Conservation (phyloP, 257 asterid species). For the Vinca minor region DNA sequence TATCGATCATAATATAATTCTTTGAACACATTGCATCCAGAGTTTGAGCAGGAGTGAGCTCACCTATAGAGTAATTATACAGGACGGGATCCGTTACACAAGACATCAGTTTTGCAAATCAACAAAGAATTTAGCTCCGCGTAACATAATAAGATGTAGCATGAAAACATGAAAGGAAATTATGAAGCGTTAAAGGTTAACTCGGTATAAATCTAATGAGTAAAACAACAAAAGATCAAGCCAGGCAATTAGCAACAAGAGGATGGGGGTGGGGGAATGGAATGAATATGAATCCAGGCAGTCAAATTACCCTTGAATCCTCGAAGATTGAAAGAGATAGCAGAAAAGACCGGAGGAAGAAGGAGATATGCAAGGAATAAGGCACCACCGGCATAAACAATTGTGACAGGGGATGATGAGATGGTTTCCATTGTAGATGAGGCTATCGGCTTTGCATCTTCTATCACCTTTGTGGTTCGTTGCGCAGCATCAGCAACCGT, state of each 20-base stretch:
- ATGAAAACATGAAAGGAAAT: background rate
- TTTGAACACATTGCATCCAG: conserved; percentile 70
- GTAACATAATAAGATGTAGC: background rate
- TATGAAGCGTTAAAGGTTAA: background rate
- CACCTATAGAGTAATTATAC: conserved; percentile 41
- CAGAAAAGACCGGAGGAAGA: conserved; percentile 75
- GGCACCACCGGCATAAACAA: conserved; percentile 68
- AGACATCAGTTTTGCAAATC: background rate
- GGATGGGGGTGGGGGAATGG: background rate
- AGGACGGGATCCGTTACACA: conserved; percentile 9
- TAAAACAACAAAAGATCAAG: background rate
- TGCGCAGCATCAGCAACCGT: conserved; percentile 80
- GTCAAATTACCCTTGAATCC: conserved; percentile 63
- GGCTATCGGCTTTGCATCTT: conserved; percentile 74
- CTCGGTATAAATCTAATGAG: background rate
- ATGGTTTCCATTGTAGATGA: conserved; percentile 68
- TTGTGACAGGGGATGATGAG: conserved; percentile 58
- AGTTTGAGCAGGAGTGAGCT: conserved; percentile 75
- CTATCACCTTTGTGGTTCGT: conserved; percentile 71
- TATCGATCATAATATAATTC: conserved; percentile 76
- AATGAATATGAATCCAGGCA: background rate
- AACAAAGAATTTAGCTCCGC: background rate
- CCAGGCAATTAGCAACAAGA: background rate
- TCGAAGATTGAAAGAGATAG: conserved; percentile 60
- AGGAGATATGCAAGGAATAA: conserved; percentile 57